Evolutionary conservation across 139 green algal genomes (phyloP), one percentile per base, ranked within the genome.

Genomic region (Spirogloea muscicola): DNA sequence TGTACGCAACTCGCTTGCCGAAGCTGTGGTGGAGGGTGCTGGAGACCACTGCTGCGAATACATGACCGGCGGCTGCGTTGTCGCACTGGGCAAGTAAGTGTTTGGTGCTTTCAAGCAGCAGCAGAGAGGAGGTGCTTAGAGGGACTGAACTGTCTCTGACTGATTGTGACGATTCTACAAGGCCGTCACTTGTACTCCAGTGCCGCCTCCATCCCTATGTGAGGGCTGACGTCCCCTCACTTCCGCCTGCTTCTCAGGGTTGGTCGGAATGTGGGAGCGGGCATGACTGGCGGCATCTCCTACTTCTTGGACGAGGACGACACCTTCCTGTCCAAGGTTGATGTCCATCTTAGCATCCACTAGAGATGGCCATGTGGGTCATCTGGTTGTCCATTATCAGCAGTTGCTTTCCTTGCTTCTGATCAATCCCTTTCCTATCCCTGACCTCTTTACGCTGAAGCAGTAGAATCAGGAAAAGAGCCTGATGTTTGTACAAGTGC

Each of bases 11-110:
- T 94, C 85, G 29, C 71, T 92, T 33, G 91, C 92, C 0, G 87
- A 95, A 70, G 86, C 93, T 2, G 94, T 99, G 5, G 90, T 99
- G 46, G 94, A 99, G 85, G 94, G 94, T 65, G 83, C 86, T 3
- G 94, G 94, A 34, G 94, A 99, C 87, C 94, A 99, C 86, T 97
- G 91, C 87, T 98, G 93, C 85, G 94, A 99, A 89, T 98, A 98
- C 89, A 98, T 98, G 93, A 98, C 93, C 34, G 91, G 91, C 60
- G 90, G 88, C 60, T 85, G 60, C 41, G 84, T 93, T 31, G 84
- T 90, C 18, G 66, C 72, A 4, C 66, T 96, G 31, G 91, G 91
- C 46, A 78, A 79, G n/a, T 80, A 27, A 77, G 72, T 80, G 44
- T 10, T 25, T 16, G 13, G 16, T 52, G 10, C 44, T 52, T 52